A percentile compares a stretch with the other conserved stretches of the same genome.
phyloP scores from a whole-genome alignment of 805 yeast species.

The Lipomyces starkeyi region DNA sequence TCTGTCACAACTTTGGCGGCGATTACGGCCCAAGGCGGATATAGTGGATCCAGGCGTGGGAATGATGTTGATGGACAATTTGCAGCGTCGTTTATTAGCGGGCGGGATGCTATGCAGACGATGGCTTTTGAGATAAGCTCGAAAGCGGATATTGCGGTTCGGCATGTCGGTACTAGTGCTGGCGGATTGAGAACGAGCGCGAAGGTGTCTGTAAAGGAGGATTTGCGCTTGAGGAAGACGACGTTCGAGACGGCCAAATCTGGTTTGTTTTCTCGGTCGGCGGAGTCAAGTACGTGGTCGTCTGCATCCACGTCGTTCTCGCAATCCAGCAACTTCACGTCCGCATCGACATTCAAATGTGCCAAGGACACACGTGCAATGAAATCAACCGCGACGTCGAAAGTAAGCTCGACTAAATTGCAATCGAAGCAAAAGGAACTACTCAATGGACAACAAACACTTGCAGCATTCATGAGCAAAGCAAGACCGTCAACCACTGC shows the following conservation, averaged over 20 bases:
- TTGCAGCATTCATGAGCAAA: background rate
- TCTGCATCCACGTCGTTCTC: background rate
- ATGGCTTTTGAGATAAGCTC: constrained; percentile 7
- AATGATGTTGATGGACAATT: constrained; percentile 10
- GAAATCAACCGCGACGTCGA: background rate
- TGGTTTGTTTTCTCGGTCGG: background rate
- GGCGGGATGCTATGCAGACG: constrained; percentile 18
- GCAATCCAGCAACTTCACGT: background rate
- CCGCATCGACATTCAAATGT: background rate
- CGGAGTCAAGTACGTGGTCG: background rate
- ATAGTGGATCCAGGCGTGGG: background rate
- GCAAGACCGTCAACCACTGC: background rate
- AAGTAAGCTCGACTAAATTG: background rate
- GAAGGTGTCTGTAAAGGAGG: background rate
- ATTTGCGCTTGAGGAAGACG: background rate
- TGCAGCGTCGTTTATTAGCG: constrained; percentile 22
- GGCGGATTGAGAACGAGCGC: background rate
- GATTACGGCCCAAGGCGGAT: background rate
- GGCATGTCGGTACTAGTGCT: background rate
- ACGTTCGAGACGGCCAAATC: background rate
- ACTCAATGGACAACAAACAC: background rate
- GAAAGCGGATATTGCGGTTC: background rate
- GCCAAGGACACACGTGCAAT: background rate
- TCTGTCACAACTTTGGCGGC: constrained; percentile 13
- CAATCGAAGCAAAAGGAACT: background rate